Evolutionary conservation across 495 filamentous ascomycete genomes (phyloP).

Genomic region (Aspergillus funiculosus): DNA sequence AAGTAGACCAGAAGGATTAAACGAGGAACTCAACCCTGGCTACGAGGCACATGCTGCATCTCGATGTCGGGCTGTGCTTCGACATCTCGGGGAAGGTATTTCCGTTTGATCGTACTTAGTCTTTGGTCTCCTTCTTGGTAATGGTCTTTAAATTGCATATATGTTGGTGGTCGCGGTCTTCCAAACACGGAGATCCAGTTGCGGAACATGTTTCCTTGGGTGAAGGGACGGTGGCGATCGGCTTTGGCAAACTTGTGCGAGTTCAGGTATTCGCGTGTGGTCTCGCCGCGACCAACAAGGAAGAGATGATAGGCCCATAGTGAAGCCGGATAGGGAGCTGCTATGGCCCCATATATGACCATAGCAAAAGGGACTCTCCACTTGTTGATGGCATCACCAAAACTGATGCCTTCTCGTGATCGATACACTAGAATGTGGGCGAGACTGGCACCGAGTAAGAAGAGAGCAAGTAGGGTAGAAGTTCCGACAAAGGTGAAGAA

Average conservation of each 20-base stretch:
- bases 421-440: conserved; percentile 74
- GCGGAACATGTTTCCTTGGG: conserved; percentile 64
- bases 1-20: conserved; percentile 8
- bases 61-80: conserved; percentile 54
- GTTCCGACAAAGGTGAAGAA: conserved; percentile 86
- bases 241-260: conserved; percentile 88
- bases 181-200: conserved; percentile 81
- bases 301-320: conserved; percentile 85
- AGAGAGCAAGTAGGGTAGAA: conserved; percentile 68
- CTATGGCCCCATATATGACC: conserved; percentile 74
- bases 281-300: conserved; percentile 83
- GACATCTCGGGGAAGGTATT: conserved; percentile 45
- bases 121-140: conserved; percentile 83
- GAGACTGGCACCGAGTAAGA: conserved; percentile 67
- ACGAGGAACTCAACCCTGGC: conserved; percentile 10
- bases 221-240: conserved; percentile 87
- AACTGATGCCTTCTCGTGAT: conserved; percentile 52
- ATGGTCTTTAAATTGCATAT: conserved; percentile 74
- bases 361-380: conserved; percentile 82
- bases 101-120: conserved; percentile 58
- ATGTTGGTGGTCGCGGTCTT: conserved; percentile 80
- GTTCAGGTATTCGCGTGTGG: conserved; percentile 92
- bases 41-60: conserved; percentile 49
- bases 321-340: conserved; percentile 74
- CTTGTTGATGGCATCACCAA: conserved; percentile 57